These are phyloP conservation scores for Penicillium macrosclerotiorum DNA, from an alignment of 495 filamentous ascomycete genomes.

Conservation along the genomic window DNA sequence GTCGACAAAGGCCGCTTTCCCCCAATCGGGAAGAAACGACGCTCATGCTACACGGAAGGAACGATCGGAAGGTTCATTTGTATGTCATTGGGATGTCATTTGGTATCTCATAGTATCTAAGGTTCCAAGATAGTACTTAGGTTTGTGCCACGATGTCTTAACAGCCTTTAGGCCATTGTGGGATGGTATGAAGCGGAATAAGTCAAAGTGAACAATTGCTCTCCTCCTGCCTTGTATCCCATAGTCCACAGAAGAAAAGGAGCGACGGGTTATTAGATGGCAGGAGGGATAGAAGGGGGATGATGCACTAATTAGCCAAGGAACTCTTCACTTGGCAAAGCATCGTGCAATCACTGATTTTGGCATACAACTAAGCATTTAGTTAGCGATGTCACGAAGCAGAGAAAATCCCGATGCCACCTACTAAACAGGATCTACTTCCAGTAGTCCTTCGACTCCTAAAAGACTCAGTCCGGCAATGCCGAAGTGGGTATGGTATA, in stretches of 20 bases:
- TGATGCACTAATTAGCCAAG: neutral
- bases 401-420: constrained; percentile 27
- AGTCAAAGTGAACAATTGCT: constrained; percentile 47
- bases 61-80: neutral
- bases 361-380: constrained; percentile 65
- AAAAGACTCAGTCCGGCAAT: constrained; percentile 85
- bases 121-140: neutral
- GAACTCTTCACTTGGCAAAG: constrained; percentile 34
- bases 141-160: constrained; percentile 45
- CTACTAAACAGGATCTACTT: constrained; percentile 87
- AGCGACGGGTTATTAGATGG: constrained; percentile 70
- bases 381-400: constrained; percentile 1
- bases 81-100: neutral
- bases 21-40: neutral
- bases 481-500: constrained; percentile 92
- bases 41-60: neutral
- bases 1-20: neutral
- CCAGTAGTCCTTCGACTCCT: constrained; percentile 67
- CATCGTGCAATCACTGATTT: constrained; percentile 59
- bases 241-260: constrained; percentile 43
- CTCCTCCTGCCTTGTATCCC: constrained; percentile 78
- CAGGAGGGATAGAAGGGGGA: constrained; percentile 48
- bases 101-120: neutral
- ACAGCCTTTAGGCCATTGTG: constrained; percentile 40
- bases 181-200: constrained; percentile 49